A percentile compares a stretch with the other conserved stretches of the same genome.
Conservation (phyloP, 208 protist species). For the Porcisia deanei region DNA sequence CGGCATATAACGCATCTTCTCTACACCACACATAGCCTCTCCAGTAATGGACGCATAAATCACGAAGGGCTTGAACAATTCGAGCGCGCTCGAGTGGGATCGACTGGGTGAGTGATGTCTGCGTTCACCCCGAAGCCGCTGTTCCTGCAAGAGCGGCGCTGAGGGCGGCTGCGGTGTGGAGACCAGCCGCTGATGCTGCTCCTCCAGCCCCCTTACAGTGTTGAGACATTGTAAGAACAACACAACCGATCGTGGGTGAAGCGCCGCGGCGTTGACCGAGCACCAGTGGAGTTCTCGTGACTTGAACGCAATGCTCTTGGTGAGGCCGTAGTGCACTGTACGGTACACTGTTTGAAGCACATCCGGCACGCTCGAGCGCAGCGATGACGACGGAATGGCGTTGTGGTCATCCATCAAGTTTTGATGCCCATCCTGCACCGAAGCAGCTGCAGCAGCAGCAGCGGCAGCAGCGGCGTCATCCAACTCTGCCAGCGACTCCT, state of each 20-base stretch:
- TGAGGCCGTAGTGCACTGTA: neutral
- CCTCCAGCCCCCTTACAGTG: neutral
- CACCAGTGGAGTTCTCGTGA: conserved; percentile 3
- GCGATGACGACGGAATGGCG: neutral
- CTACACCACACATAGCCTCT: neutral
- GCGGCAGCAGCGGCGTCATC: neutral
- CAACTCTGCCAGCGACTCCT: neutral
- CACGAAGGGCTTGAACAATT: conserved; percentile 17
- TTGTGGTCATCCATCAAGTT: neutral
- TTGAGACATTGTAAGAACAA: conserved; percentile 3
- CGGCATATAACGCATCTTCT: conserved; percentile 1
- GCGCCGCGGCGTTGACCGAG: neutral
- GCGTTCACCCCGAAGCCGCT: neutral
- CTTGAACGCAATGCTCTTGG: neutral
- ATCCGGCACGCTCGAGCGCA: neutral
- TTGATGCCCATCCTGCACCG: neutral
- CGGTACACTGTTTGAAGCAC: conserved; percentile 9
- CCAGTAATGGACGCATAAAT: neutral
- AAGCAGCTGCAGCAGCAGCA: neutral
- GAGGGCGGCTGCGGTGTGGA: neutral
- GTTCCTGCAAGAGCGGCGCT: neutral
- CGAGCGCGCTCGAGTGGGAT: conserved; percentile 4
- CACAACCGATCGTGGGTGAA: conserved; percentile 5
- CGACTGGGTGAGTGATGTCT: neutral
- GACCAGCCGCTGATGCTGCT: neutral